Conservation (phyloP, 768 basidiomycete genomes). For the Russula griseocarnosa region DNA sequence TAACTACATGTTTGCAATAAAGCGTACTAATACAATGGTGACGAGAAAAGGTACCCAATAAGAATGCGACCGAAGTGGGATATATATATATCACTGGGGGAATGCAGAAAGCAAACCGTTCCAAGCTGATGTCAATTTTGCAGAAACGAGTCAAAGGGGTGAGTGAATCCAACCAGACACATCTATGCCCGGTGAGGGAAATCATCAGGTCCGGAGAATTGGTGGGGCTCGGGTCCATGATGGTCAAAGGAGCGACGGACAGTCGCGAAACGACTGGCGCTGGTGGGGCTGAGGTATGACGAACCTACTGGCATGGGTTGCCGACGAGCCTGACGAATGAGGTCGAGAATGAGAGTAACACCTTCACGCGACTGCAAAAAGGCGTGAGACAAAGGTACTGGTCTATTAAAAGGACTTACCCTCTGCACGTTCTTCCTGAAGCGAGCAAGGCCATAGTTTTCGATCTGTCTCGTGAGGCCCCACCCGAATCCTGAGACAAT, state of each 20-base stretch:
- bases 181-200: background rate
- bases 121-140: constrained; percentile 10
- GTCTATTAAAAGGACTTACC: constrained; percentile 42
- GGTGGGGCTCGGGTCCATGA: constrained; percentile 4
- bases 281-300: constrained; percentile 25
- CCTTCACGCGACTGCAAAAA: constrained; percentile 73
- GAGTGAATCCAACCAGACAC: background rate
- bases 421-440: constrained; percentile 87
- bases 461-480: constrained; percentile 82
- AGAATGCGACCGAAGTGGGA: constrained; percentile 6
- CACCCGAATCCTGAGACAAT: constrained; percentile 89
- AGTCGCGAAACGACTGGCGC: constrained; percentile 14
- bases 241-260: constrained; percentile 3
- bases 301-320: constrained; percentile 46
- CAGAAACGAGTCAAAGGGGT: background rate
- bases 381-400: constrained; percentile 18
- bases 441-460: constrained; percentile 75
- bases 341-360: constrained; percentile 72
- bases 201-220: constrained; percentile 7
- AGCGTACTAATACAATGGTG: constrained; percentile 22
- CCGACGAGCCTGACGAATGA: constrained; percentile 74
- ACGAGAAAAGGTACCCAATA: constrained; percentile 12
- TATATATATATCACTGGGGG: constrained; percentile 11
- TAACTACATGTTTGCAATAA: constrained; percentile 8
- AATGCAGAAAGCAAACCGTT: background rate